Evolutionary conservation across 176 grass and related monocot species (phyloP).

Genomic region (Aechmea fasciata): DNA sequence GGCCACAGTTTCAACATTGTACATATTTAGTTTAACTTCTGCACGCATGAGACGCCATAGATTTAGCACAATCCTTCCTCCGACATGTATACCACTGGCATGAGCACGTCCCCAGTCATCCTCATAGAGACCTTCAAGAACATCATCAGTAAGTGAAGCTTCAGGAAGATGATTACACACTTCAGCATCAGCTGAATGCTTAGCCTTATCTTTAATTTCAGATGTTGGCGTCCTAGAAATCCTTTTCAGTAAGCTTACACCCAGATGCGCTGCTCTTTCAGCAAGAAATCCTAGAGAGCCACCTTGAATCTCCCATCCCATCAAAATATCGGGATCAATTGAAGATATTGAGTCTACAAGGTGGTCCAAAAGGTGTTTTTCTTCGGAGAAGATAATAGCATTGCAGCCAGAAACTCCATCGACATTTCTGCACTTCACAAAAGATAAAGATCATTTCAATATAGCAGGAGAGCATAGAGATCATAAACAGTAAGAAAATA

Average conservation of each 20-base stretch:
- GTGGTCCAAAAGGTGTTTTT: slow-evolving; percentile 66
- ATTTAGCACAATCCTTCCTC: slow-evolving; percentile 85
- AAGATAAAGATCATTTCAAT: slow-evolving; percentile 15
- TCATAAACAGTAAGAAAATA: background rate
- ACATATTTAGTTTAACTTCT: slow-evolving; percentile 92
- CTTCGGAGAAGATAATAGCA: slow-evolving; percentile 45
- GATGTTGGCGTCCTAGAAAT: slow-evolving; percentile 67
- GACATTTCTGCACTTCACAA: slow-evolving; percentile 47
- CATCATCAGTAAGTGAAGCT: slow-evolving; percentile 40
- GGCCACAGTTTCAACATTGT: slow-evolving; percentile 71
- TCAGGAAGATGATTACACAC: slow-evolving; percentile 30
- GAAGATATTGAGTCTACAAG: slow-evolving; percentile 56
- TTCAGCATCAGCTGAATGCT: slow-evolving; percentile 31
- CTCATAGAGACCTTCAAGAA: slow-evolving; percentile 39
- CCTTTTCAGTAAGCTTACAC: slow-evolving; percentile 68
- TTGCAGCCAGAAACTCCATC: slow-evolving; percentile 49
- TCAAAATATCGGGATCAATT: slow-evolving; percentile 78
- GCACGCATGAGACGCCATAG: slow-evolving; percentile 85
- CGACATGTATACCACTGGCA: slow-evolving; percentile 79
- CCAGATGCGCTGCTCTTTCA: slow-evolving; percentile 75
- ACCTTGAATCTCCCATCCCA: slow-evolving; percentile 88
- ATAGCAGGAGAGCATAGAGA: background rate
- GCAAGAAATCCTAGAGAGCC: slow-evolving; percentile 80
- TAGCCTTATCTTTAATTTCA: slow-evolving; percentile 43
- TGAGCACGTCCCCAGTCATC: slow-evolving; percentile 65